Percentiles rank a stretch among this genome's conserved stretches.
phyloP scores from a whole-genome alignment of 331 rosid genomes.

The Phaseolus coccineus region DNA sequence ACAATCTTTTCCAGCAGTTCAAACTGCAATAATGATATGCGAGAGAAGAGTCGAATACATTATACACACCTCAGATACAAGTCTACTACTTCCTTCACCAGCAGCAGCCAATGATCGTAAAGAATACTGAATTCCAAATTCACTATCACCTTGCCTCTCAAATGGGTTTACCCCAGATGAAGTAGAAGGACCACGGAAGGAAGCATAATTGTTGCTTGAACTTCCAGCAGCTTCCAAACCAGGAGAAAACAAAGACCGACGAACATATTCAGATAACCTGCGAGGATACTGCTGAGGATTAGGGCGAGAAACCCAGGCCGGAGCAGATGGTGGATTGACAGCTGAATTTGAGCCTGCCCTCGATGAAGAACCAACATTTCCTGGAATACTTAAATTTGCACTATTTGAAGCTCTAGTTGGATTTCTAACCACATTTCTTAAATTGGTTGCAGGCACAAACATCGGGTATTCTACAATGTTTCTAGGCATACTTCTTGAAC shows the following conservation, averaged over 20 bases:
- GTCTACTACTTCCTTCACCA: constrained; percentile 82
- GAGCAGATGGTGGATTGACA: constrained; percentile 64
- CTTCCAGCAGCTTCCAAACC: constrained; percentile 74
- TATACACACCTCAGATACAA: constrained; percentile 90
- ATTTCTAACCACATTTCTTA: constrained; percentile 65
- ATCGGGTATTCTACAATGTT: constrained; percentile 70
- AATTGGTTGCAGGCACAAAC: constrained; percentile 69
- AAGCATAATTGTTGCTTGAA: constrained; percentile 56
- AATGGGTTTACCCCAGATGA: constrained; percentile 65
- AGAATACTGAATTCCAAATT: constrained; percentile 76
- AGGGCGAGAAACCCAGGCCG: constrained; percentile 74
- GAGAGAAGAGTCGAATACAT: constrained; percentile 44
- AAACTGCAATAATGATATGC: constrained; percentile 30
- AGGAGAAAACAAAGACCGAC: constrained; percentile 75
- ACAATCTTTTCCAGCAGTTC: neutral
- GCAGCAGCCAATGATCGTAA: constrained; percentile 73
- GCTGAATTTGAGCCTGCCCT: constrained; percentile 61
- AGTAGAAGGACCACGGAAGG: constrained; percentile 63
- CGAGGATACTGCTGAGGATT: constrained; percentile 74
- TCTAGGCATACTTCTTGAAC: constrained; percentile 69
- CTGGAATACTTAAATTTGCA: constrained; percentile 63
- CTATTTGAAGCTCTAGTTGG: constrained; percentile 58
- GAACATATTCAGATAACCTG: constrained; percentile 79
- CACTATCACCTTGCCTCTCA: constrained; percentile 80
- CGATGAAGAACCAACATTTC: constrained; percentile 75